Evolutionary conservation across 192 early-diverging fungal genomes (phyloP), one percentile per base, ranked within the genome.

Genomic region (Thamnidium elegans): DNA sequence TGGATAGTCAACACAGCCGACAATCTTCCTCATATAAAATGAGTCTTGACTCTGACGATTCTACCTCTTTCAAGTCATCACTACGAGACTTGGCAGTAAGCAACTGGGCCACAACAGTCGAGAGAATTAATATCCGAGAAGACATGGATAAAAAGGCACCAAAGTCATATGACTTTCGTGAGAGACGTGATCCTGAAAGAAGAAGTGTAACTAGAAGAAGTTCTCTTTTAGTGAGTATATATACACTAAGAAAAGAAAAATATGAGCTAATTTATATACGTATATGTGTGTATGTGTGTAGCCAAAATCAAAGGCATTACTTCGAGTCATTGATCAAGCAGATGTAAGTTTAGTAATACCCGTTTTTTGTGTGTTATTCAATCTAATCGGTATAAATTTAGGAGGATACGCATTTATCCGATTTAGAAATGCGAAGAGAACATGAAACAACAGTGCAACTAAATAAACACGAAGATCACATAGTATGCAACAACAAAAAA

Each of bases 361-460:
- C 26, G 26, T 26, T 26, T 26, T 26, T 26, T 26, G 1, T 26
- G 26, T 26, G 26, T 26, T 26, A 26, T 26, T 26, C 26, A 26
- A 26, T 26, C 26, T 26, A 26, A 26, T 26, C 26, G 26, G 3
- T 26, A 26, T 3, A 26, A 26, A 26, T 26, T 17, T 64, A 70
- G 63, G 69, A 71, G 56, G 69, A 71, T 52, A 61, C 51, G 8
- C 55, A 60, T 47, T 63, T 65, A 55, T 47, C 62, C 45, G 69
- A 71, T 65, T 42, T 71, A 21, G 69, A 71, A 21, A 71, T 71
- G 58, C 63, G 64, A 9, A 36, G 64, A 46, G 69, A 71, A 26
- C 47, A 71, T 20, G 58, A 62, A 47, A 66, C 64, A 21, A 66
- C 69, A 1, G 36, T n/a, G 10, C 63, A 71, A 45, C 15, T 71